Base-by-base conservation (phyloP, 768 basidiomycete genomes). In the Russula emetica region DNA sequence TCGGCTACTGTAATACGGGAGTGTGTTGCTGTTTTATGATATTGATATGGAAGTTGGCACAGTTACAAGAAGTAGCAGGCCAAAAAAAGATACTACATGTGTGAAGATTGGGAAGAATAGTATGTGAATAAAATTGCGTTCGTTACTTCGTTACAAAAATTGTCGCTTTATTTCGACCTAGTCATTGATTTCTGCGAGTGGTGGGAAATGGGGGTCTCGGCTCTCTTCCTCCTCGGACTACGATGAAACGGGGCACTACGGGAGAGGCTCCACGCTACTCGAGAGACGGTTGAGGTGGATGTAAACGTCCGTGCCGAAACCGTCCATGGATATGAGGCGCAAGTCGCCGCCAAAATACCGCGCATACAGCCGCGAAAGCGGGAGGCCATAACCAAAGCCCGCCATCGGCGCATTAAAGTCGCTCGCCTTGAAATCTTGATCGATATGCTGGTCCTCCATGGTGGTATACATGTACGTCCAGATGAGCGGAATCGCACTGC, bases 391-490 rank as follows among this genome's bases (percentile, higher is more conserved):
- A 7, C 92, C 91, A 68, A 90, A 97, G 0, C 97, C 96, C 42
- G 96, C 96, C 94, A 98, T 95, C 0, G 96, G 96, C 2, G 96
- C 96, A 73, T 93, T 89, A 75, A 98, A 98, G 73, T 98, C 94
- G 60, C 84, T 87, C 50, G 84, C 87, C 67, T 87, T 83, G 69
- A 94, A 90, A 66, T 92, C 84, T 74, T 87, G 84, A 67, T 87
- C 88, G 52, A 91, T 82, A 18, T 80, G 82, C 74, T 87, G 83
- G 14, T 82, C 80, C 52, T 78, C 78, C 90, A 91, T 90, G 14
- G 88, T 93, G 56, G 92, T 93, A 69, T 93, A 93, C 92, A 97
- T 96, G 74, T 94, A 98, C 62, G 96, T 99, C 97, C 97, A 99
- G 58, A 99, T 96, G 52, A 95, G 81, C 9, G 94, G 93, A 18